A percentile compares a stretch with the other conserved stretches of the same genome.
Conservation (phyloP, 2,329 filamentous ascomycete species). For the Claviceps sp. region DNA sequence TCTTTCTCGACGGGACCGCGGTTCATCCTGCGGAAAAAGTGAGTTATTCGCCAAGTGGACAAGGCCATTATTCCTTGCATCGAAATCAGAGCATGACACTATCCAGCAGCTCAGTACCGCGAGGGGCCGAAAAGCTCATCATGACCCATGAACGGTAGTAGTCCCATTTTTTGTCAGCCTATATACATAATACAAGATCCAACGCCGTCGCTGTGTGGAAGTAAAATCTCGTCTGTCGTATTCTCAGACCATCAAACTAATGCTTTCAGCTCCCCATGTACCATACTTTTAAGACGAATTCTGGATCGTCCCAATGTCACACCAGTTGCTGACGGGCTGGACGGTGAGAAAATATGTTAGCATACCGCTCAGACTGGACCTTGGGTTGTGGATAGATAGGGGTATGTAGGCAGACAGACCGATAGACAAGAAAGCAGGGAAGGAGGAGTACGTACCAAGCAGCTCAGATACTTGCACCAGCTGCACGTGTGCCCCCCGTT, state of each 20-base stretch:
- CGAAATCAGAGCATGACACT: too few relatives aligned
- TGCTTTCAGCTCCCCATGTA: too few relatives aligned
- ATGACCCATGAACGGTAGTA: too few relatives aligned
- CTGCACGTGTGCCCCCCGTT: slow-evolving; percentile 58
- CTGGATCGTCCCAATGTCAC: slow-evolving; percentile 34
- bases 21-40: too few relatives aligned
- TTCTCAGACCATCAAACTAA: background rate
- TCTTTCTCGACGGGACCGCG: too few relatives aligned
- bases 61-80: too few relatives aligned
- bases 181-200: background rate
- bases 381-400: background rate
- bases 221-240: slow-evolving; percentile 3
- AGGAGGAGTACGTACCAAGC: slow-evolving; percentile 50
- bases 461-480: slow-evolving; percentile 95
- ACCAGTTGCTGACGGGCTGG: slow-evolving; percentile 55
- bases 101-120: too few relatives aligned
- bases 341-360: background rate
- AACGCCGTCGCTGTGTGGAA: slow-evolving; percentile 23
- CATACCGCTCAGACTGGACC: background rate
- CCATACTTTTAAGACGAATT: background rate
- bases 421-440: too few relatives aligned
- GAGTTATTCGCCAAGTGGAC: too few relatives aligned
- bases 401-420: too few relatives aligned
- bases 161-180: background rate
- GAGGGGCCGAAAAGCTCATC: too few relatives aligned